Base-by-base conservation (phyloP, 2,329 filamentous ascomycete species). In the Penicillium sp. region DNA sequence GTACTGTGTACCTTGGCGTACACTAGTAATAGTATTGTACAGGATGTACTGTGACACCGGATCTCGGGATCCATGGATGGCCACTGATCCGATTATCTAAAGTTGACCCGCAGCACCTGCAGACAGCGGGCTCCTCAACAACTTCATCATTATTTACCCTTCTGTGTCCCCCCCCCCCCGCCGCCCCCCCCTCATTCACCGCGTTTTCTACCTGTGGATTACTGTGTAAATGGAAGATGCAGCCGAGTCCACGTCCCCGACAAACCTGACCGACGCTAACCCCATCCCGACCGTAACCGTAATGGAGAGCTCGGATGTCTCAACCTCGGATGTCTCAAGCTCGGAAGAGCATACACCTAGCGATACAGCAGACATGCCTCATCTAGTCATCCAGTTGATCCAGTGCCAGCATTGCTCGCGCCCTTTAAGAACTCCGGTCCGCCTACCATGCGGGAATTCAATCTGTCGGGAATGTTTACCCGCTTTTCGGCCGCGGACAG, bases 391-490 rank as follows among this genome's bases (percentile, higher is more conserved):
- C 60, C 87, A 87, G 43, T 78, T 94, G 40, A 81, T 94, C 52
- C 91, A 95, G 75, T 97, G 92, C 71, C 82, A 82, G 11, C 77
- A 83, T 60, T 96, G 92, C 72, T 90, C 87, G 4, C 79, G 78
- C 43, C 87, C 88, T 1, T 78, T 94, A 31, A 79, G 76, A 45
- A 80, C 84, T 9, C 90, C 92, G 5, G 81, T 91, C 55, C 89
- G 89, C 0, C 78, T 96, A 5, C 91, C 92, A 5, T 97, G 92
- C 71, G 91, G 92, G 29, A 85, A 88, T 68, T 87, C 87, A 11
- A 74, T 96, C 11, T 97, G 92, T 76, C 86, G 83, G 67, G 72
- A 74, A 49, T 97, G 92, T 73, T 75, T 96, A 2, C 92, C 92
- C 1, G 75, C 83, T 46, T 76, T 86, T 2, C 83, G 87, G 65